Conservation (phyloP, 2,329 filamentous ascomycete species). For the Colletotrichum liriopes region DNA sequence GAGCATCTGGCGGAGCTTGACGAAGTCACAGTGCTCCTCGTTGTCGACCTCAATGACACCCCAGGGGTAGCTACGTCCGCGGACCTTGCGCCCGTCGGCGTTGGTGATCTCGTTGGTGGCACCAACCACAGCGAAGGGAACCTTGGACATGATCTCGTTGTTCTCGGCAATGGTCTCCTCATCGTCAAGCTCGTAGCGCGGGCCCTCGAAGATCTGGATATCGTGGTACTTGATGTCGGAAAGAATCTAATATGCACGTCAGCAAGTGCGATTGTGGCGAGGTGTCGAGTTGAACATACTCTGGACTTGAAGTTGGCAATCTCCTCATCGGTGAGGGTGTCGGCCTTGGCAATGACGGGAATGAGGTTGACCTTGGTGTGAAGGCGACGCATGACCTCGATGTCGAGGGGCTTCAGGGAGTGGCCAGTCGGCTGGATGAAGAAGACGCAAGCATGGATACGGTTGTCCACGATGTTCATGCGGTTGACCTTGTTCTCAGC, state of each 20-base stretch:
- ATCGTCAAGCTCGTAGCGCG: constrained; percentile 97
- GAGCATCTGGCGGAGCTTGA: constrained; percentile 99
- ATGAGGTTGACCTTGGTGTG: constrained; percentile 99
- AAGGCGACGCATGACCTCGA: constrained; percentile 98
- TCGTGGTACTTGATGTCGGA: constrained; percentile 97
- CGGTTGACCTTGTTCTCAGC: constrained; percentile 99
- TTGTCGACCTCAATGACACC: constrained; percentile 99
- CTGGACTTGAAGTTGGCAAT: constrained; percentile 94
- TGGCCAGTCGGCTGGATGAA: constrained; percentile 99
- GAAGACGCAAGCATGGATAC: constrained; percentile 98
- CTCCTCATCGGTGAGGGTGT: constrained; percentile 98
- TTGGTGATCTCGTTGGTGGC: constrained; percentile 95
- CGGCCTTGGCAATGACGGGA: constrained; percentile 98
- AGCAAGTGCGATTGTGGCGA: constrained; percentile 23
- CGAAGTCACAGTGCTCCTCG: constrained; percentile 99
- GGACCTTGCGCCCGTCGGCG: constrained; percentile 93
- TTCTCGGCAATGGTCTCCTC: constrained; percentile 99
- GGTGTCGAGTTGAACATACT: constrained; percentile 71
- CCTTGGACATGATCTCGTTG: constrained; percentile 99
- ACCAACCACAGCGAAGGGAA: constrained; percentile 97
- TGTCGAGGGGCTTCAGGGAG: constrained; percentile 97
- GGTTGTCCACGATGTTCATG: constrained; percentile 99
- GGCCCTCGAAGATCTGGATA: constrained; percentile 99
- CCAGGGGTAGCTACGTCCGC: constrained; percentile 97
- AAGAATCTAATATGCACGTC: constrained; percentile 78